phyloP scores from a whole-genome alignment of 1,284 basidiomycete genomes.

The Puccinia brachypodii region DNA sequence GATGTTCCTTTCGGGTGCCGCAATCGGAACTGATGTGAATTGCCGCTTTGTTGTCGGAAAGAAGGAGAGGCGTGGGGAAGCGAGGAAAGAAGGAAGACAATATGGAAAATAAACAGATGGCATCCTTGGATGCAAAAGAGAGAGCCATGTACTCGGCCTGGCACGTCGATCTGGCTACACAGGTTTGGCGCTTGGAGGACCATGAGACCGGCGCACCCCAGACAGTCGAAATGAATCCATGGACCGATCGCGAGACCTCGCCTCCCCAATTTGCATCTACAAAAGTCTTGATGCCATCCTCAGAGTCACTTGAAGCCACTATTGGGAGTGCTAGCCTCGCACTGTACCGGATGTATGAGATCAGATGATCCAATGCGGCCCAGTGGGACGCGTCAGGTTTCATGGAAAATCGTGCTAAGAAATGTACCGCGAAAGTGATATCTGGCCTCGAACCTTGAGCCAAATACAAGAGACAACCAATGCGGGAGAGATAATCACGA shows the following conservation, averaged over 20 bases:
- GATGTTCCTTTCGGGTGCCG: background rate
- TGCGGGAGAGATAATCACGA: background rate
- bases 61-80: background rate
- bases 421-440: slow-evolving; percentile 3
- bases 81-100: background rate
- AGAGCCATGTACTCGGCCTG: slow-evolving; percentile 38
- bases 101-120: background rate
- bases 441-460: background rate
- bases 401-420: slow-evolving; percentile 6
- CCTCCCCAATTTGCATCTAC: slow-evolving; percentile 44
- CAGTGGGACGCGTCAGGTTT: background rate
- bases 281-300: background rate
- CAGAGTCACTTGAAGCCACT: background rate
- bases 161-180: slow-evolving; percentile 8
- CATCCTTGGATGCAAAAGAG: background rate
- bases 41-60: too few relatives aligned
- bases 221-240: background rate
- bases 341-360: background rate
- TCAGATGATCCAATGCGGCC: background rate
- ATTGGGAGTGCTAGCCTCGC: background rate
- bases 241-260: background rate
- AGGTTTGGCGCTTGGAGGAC: slow-evolving; percentile 16
- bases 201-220: slow-evolving; percentile 7
- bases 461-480: slow-evolving; percentile 10
- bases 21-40: background rate